Percentiles rank a stretch among this genome's conserved stretches.
Evolutionary conservation across 2,329 filamentous ascomycete genomes (phyloP).

Genomic region (Aspergillus tubingensis): DNA sequence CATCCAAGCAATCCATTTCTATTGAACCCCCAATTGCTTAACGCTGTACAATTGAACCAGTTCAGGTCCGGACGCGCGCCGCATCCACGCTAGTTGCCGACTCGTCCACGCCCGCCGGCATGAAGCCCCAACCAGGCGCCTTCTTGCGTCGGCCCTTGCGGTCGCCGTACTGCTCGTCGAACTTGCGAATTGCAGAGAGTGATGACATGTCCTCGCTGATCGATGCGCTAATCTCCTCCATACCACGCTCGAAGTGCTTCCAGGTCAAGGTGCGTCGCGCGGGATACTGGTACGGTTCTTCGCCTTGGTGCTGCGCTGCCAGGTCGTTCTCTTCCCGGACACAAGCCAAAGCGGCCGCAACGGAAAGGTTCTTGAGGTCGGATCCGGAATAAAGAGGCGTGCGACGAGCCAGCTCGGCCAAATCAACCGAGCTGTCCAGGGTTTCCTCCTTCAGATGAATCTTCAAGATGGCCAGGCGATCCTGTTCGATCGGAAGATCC

Average conservation of each 20-base stretch:
- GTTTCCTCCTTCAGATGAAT: conserved; percentile 53
- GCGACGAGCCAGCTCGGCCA: conserved; percentile 46
- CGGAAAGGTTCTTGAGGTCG: conserved; percentile 55
- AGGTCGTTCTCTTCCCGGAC: conserved; percentile 51
- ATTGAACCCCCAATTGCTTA: not conserved
- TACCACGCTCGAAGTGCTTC: conserved; percentile 79
- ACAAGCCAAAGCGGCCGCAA: conserved; percentile 52
- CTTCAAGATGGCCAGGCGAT: conserved; percentile 50
- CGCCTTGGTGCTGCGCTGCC: conserved; percentile 38
- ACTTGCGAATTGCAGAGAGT: conserved; percentile 83
- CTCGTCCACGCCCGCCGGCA: conserved; percentile 37
- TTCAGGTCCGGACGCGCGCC: conserved; percentile 45
- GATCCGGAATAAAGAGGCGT: conserved; percentile 55
- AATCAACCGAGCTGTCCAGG: conserved; percentile 44
- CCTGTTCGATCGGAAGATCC: conserved; percentile 50
- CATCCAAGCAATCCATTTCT: conserved; percentile 7
- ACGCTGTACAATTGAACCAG: conserved; percentile 1
- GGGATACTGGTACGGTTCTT: conserved; percentile 62
- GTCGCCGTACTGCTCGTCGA: conserved; percentile 93
- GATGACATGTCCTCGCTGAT: conserved; percentile 93
- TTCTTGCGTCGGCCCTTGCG: conserved; percentile 67
- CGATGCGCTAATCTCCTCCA: conserved; percentile 86
- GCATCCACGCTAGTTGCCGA: conserved; percentile 35
- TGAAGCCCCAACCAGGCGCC: conserved; percentile 56
- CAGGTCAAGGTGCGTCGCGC: conserved; percentile 65